These are phyloP conservation scores for Botrytis pseudocinerea DNA, from an alignment of 2,329 filamentous ascomycete genomes.

Conservation along the genomic window DNA sequence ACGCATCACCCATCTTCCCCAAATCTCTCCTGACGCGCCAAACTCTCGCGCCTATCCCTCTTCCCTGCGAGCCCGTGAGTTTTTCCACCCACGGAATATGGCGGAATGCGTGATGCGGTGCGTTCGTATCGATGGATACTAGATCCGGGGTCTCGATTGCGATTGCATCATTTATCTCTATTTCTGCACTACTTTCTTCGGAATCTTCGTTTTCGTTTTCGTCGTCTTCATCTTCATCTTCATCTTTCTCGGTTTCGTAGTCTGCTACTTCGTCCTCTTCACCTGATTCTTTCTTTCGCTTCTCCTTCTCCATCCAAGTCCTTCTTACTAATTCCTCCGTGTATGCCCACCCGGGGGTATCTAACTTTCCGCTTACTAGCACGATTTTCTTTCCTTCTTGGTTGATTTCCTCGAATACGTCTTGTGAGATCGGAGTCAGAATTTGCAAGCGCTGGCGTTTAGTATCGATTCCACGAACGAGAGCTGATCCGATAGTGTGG, in stretches of 20 bases:
- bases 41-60: slow-evolving; percentile 58
- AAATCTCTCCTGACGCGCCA: slow-evolving; percentile 66
- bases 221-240: slow-evolving; percentile 21
- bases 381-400: slow-evolving; percentile 53
- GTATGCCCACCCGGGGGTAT: slow-evolving; percentile 69
- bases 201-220: slow-evolving; percentile 2
- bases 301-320: slow-evolving; percentile 26
- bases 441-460: slow-evolving; percentile 58
- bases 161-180: background rate
- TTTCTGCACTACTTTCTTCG: background rate
- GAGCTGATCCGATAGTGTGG: slow-evolving; percentile 60
- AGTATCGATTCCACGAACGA: slow-evolving; percentile 69
- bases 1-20: slow-evolving; percentile 43
- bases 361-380: slow-evolving; percentile 67
- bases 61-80: slow-evolving; percentile 54
- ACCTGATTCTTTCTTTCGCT: slow-evolving; percentile 13
- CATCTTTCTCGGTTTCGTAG: background rate
- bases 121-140: background rate
- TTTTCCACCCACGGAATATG: slow-evolving; percentile 61
- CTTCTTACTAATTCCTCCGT: slow-evolving; percentile 58
- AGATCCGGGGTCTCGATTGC: background rate
- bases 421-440: slow-evolving; percentile 57
- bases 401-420: slow-evolving; percentile 46
- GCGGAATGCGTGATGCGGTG: slow-evolving; percentile 32
- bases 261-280: slow-evolving; percentile 1